These are phyloP conservation scores for Phytophthora megakarya DNA, from an alignment of 352 stramenopile genomes.

Conservation along the genomic window DNA sequence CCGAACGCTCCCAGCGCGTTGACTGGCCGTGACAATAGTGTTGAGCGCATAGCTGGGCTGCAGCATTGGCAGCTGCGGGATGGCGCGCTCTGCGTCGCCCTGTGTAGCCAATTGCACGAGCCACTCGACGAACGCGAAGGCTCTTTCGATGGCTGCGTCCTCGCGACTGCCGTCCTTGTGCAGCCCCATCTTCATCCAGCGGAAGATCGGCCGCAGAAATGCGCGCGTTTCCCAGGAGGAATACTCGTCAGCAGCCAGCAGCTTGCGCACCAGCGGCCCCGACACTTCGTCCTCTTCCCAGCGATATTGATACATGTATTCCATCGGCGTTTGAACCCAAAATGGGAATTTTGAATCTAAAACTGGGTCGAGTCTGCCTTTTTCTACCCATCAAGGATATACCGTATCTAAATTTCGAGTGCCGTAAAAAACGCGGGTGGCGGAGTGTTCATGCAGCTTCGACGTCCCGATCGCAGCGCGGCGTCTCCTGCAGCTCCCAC, in stretches of 20 bases:
- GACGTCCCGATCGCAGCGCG: slow-evolving; percentile 1
- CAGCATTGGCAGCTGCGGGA: slow-evolving; percentile 44
- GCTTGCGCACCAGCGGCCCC: slow-evolving; percentile 31
- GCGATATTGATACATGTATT: too few species aligned
- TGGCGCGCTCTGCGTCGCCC: slow-evolving; percentile 51
- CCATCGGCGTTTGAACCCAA: slow-evolving; percentile 19
- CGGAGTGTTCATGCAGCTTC: slow-evolving; percentile 13
- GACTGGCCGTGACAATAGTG: slow-evolving; percentile 77
- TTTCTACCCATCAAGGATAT: too few species aligned
- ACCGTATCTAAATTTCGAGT: too few species aligned
- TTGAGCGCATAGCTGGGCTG: slow-evolving; percentile 81
- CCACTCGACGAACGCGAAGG: slow-evolving; percentile 77
- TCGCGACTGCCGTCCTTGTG: slow-evolving; percentile 68
- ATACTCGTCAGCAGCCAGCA: slow-evolving; percentile 25
- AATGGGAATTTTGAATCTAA: background rate
- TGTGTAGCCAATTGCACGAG: slow-evolving; percentile 53
- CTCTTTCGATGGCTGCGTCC: slow-evolving; percentile 53
- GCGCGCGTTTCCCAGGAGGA: slow-evolving; percentile 60
- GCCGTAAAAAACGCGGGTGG: too few species aligned
- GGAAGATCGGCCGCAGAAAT: slow-evolving; percentile 73
- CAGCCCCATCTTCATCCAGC: slow-evolving; percentile 69
- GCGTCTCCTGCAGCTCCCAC: slow-evolving; percentile 2
- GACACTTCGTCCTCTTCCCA: slow-evolving; percentile 43
- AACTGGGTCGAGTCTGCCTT: too few species aligned
- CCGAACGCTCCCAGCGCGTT: slow-evolving; percentile 57